Base-by-base conservation (phyloP, 352 stramenopile genomes). In the Elongisporangium undulatum region DNA sequence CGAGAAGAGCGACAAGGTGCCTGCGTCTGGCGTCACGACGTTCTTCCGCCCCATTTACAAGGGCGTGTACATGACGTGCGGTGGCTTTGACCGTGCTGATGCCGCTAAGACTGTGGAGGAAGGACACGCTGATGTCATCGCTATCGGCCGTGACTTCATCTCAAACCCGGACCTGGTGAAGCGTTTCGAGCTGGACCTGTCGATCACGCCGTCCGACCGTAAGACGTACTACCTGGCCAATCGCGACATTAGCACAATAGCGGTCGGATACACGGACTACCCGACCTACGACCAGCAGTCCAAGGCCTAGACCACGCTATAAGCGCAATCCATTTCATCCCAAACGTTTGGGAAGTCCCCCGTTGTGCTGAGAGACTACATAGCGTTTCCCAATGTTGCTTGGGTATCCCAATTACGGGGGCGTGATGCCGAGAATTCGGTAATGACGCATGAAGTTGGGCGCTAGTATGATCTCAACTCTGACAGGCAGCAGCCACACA, bases 111-210 rank as follows among this genome's bases (percentile, higher is more conserved):
- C 65, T 0, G 60, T 87, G 6, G 60, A 72, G 20, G 61, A 73
- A 24, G 74, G 69, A 2, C 21, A 56, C 3, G 70, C 64, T 23
- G 75, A 87, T 48, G 59, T 72, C 6, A 67, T 87, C 7, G 74
- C 72, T 0, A 85, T 76, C 49, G 74, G 77, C 17, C 54, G 64
- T 4, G 60, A 69, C 58, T 86, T 81, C 63, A 84, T 85, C 34
- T 65, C 74, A n/a, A 86, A 71, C 53, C 77, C 77, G 1, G 72
- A 85, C 49, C 56, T 86, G 19, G 69, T 80, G 16, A 49, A 74
- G 21, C 64, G 74, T 5, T 58, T 86, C 22, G 54, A 69, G 51
- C 38, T 67, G 15, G 61, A 62, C 22, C 54, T 63, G 2, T 59
- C 71, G 21, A 29, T 82, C 2, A 81, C 73, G 34, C 38, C 53